Conservation (phyloP, 768 basidiomycete species). For the Tulasnella sp. region DNA sequence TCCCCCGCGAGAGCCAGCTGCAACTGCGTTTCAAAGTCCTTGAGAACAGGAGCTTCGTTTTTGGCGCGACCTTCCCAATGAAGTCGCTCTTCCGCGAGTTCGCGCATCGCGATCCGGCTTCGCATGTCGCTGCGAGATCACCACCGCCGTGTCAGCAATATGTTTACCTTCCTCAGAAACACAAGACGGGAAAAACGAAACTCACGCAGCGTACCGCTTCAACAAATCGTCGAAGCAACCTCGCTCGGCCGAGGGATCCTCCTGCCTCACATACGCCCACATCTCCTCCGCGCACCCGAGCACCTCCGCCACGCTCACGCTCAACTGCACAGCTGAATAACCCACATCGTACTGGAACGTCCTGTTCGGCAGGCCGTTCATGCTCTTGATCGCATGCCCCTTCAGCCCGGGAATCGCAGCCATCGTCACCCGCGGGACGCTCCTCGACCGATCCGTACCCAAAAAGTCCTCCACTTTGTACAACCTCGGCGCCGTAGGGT, state of each 20-base stretch:
- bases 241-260: not conserved
- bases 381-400: not conserved
- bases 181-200: not conserved
- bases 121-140: not conserved
- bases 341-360: constrained; percentile 44
- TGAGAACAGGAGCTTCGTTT: not conserved
- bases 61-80: not conserved
- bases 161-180: not conserved
- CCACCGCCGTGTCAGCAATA: not conserved
- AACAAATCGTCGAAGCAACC: constrained; percentile 2
- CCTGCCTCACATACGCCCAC: constrained; percentile 41
- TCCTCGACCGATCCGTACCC: not conserved
- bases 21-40: constrained; percentile 2
- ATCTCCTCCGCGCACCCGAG: constrained; percentile 60
- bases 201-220: constrained; percentile 8
- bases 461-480: not conserved
- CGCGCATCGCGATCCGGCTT: not conserved
- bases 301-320: constrained; percentile 49
- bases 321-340: constrained; percentile 52
- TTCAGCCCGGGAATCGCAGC: not conserved
- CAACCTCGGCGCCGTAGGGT: not conserved
- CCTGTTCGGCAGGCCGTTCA: constrained; percentile 32
- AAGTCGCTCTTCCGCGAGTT: not conserved
- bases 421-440: not conserved
- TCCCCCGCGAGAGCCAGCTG: not conserved